Evolutionary conservation across 352 stramenopile species (phyloP).

Genomic region (Phytophthora sojae): DNA sequence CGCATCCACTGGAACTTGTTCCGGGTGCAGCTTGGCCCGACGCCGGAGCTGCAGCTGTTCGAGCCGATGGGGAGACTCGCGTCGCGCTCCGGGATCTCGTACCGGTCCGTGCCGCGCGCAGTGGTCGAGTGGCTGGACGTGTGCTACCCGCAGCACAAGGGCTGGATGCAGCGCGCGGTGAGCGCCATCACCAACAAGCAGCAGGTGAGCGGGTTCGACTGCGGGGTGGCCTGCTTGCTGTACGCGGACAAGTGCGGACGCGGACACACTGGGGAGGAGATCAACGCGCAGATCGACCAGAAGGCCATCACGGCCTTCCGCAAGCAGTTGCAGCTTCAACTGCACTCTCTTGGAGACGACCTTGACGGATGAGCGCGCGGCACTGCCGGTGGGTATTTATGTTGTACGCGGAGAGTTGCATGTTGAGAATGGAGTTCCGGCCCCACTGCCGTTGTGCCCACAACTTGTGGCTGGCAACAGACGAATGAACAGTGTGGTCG

Average conservation of each 20-base stretch:
- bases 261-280: constrained; percentile 62
- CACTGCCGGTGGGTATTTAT: constrained; percentile 1
- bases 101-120: constrained; percentile 74
- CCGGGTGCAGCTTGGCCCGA: constrained; percentile 74
- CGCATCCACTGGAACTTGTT: constrained; percentile 92
- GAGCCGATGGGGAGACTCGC: constrained; percentile 85
- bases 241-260: constrained; percentile 89
- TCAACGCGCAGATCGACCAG: constrained; percentile 72
- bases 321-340: constrained; percentile 50
- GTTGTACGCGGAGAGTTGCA: neutral
- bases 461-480: neutral
- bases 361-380: constrained; percentile 8
- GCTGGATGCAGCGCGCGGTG: constrained; percentile 63
- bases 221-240: constrained; percentile 86
- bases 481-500: neutral
- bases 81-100: constrained; percentile 69
- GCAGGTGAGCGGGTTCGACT: constrained; percentile 92
- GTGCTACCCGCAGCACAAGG: constrained; percentile 70
- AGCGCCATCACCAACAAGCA: constrained; percentile 87
- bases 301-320: constrained; percentile 78
- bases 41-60: constrained; percentile 85
- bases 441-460: neutral
- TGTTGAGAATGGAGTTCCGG: neutral
- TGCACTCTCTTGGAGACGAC: constrained; percentile 28
- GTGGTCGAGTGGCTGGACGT: constrained; percentile 88